Percentiles rank a stretch among this genome's conserved stretches.
Evolutionary conservation across 345 rosid species (phyloP).

Genomic region (Pistacia integerrima): DNA sequence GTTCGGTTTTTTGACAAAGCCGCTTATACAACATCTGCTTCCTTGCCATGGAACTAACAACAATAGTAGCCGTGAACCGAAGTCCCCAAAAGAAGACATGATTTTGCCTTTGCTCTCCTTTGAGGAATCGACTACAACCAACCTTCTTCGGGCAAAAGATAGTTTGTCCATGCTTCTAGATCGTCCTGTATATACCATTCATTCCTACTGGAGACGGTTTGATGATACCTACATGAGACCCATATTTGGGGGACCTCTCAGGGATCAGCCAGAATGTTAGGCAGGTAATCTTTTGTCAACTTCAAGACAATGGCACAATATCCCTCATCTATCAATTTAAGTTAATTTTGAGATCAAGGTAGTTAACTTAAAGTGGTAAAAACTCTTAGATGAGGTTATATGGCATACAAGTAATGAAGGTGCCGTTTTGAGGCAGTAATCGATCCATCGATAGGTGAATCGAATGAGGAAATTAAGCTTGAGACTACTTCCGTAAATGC

Average conservation of each 20-base stretch:
- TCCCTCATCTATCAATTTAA: background rate
- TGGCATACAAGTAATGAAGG: background rate
- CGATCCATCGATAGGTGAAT: background rate
- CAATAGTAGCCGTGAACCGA: constrained; percentile 28
- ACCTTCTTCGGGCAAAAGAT: constrained; percentile 68
- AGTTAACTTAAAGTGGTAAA: background rate
- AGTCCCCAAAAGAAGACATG: constrained; percentile 51
- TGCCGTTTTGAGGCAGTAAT: background rate
- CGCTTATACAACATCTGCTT: constrained; percentile 57
- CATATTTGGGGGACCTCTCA: constrained; percentile 69
- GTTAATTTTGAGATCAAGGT: background rate
- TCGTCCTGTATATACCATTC: constrained; percentile 77
- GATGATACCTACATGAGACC: constrained; percentile 91
- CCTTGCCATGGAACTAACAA: constrained; percentile 35
- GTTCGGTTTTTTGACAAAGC: constrained; percentile 85
- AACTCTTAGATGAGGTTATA: background rate
- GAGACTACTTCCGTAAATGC: background rate
- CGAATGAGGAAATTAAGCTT: background rate
- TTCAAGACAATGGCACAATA: background rate
- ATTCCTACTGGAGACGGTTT: constrained; percentile 84
- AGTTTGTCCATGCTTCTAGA: constrained; percentile 73
- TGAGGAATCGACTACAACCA: constrained; percentile 67
- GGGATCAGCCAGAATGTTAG: constrained; percentile 46
- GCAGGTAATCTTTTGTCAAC: background rate
- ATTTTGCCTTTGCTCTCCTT: constrained; percentile 67